Evolutionary conservation across 352 stramenopile genomes (phyloP).

Genomic region (Globisporangium abappressorium): DNA sequence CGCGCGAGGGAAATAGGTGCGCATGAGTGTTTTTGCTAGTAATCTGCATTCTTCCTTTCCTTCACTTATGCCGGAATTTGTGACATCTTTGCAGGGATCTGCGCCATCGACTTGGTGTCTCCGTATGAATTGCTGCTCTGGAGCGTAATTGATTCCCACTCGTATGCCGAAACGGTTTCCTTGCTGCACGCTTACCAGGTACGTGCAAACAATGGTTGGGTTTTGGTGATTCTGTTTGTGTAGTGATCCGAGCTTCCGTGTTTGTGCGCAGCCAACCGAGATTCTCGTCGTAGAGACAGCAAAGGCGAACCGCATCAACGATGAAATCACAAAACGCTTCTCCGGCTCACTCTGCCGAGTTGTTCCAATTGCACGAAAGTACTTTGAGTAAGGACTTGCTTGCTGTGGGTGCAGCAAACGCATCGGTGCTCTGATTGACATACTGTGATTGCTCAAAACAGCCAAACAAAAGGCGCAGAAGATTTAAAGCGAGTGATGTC

Average conservation of each 20-base stretch:
- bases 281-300: constrained; percentile 67
- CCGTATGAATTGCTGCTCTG: constrained; percentile 74
- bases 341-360: constrained; percentile 49
- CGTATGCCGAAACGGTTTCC: constrained; percentile 65
- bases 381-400: constrained; percentile 56
- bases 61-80: not conserved
- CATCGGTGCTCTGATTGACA: not conserved
- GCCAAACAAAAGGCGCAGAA: constrained; percentile 81
- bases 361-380: constrained; percentile 70
- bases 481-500: constrained; percentile 80
- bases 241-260: not conserved
- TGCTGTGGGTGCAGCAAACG: not conserved
- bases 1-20: constrained; percentile 18
- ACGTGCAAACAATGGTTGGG: not conserved
- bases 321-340: constrained; percentile 66
- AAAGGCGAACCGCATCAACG: constrained; percentile 60
- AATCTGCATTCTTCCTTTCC: not conserved
- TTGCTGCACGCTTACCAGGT: constrained; percentile 75
- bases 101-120: constrained; percentile 64
- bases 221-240: not conserved
- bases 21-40: not conserved
- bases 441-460: constrained; percentile 16
- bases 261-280: constrained; percentile 48
- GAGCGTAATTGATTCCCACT: constrained; percentile 78
- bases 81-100: constrained; percentile 35